Evolutionary conservation across 441 rosid species (phyloP).

Genomic region (Raphanus hybrid): DNA sequence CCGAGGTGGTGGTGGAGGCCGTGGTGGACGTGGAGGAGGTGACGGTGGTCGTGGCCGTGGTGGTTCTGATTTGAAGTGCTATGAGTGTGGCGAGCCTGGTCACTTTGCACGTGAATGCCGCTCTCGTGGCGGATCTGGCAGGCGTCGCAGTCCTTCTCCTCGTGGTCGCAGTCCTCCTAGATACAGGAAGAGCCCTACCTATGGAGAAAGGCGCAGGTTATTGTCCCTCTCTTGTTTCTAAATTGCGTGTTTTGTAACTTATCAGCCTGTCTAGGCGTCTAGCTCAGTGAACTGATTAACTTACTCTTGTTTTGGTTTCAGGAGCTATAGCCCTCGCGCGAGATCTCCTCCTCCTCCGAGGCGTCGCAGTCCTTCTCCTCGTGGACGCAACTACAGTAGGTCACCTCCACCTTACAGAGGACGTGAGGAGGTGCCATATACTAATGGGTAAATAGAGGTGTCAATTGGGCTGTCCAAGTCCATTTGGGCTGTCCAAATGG

Average conservation of each 20-base stretch:
- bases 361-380: constrained; percentile 69
- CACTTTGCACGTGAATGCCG: constrained; percentile 88
- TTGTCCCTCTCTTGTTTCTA: background rate
- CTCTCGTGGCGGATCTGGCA: constrained; percentile 61
- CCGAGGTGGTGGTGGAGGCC: constrained; percentile 62
- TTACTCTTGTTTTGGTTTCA: constrained; percentile 26
- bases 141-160: constrained; percentile 51
- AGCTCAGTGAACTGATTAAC: background rate
- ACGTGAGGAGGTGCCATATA: constrained; percentile 62
- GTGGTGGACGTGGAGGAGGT: constrained; percentile 53
- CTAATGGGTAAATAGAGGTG: constrained; percentile 53
- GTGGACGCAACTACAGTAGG: constrained; percentile 69
- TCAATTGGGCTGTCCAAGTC: too few relatives aligned
- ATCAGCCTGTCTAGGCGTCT: background rate
- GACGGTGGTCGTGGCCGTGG: constrained; percentile 71
- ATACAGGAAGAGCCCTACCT: constrained; percentile 74
- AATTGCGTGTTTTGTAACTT: background rate
- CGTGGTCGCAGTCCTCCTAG: constrained; percentile 55
- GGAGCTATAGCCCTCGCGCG: constrained; percentile 75
- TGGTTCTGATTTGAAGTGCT: constrained; percentile 79
- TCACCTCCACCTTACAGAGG: constrained; percentile 63
- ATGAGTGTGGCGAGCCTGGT: constrained; percentile 85
- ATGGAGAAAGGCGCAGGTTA: constrained; percentile 67
- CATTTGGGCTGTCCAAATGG: too few relatives aligned
- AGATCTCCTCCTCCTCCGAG: constrained; percentile 60